Evolutionary conservation across 2,329 filamentous ascomycete species (phyloP).

Genomic region (Neophaeococcomyces mojaviensis): DNA sequence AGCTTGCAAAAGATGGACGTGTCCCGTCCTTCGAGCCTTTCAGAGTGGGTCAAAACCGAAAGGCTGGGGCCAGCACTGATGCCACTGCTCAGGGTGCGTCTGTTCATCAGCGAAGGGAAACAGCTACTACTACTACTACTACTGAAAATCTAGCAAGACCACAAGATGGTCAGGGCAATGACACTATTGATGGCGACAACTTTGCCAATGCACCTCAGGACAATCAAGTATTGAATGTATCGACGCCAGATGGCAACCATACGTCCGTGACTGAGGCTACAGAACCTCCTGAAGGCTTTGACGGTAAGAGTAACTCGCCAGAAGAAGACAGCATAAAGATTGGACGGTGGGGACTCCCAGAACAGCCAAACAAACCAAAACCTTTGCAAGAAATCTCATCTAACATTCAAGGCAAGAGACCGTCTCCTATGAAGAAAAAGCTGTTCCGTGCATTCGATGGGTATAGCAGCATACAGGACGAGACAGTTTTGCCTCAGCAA

Average conservation of each 20-base stretch:
- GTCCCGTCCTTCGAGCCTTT: slow-evolving; percentile 38
- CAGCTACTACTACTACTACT: too few species aligned
- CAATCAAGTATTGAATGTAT: too few species aligned
- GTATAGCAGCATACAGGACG: slow-evolving; percentile 9
- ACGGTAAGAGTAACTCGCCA: background rate
- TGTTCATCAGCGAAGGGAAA: too few species aligned
- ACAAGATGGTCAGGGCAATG: too few species aligned
- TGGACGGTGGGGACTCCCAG: background rate
- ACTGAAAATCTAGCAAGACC: too few species aligned
- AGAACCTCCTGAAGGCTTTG: background rate
- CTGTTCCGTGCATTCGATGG: slow-evolving; percentile 13
- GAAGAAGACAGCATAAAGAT: slow-evolving; percentile 11
- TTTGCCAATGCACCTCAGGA: too few species aligned
- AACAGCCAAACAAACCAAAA: background rate
- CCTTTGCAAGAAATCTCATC: slow-evolving; percentile 27
- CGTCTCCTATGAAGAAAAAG: slow-evolving; percentile 7
- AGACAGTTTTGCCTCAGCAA: background rate
- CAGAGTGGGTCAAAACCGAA: background rate
- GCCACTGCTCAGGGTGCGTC: too few species aligned
- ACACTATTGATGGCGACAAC: too few species aligned
- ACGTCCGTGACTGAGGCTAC: too few species aligned
- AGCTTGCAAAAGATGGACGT: slow-evolving; percentile 55
- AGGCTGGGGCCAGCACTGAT: too few species aligned
- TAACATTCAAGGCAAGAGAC: slow-evolving; percentile 24
- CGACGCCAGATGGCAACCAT: too few species aligned